Percentiles rank a stretch among this genome's conserved stretches.
Conservation (phyloP, 75 land plant genomes). For the Gnetum montanum region DNA sequence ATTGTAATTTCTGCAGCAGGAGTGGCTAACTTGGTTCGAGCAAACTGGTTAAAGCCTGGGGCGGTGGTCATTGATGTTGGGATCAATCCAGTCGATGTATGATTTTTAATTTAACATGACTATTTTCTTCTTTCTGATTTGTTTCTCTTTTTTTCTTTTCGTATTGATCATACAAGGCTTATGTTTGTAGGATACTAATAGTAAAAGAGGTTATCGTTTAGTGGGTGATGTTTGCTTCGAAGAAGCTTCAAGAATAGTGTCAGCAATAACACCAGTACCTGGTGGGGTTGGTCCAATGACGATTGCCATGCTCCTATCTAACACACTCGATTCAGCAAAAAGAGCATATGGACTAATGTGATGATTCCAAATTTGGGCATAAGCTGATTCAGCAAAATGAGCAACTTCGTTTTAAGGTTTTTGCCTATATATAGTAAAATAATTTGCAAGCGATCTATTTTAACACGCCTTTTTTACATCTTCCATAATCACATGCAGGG, state of each 20-base stretch:
- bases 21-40: slow-evolving; percentile 55
- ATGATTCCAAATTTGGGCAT: too few relatives aligned
- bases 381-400: too few relatives aligned
- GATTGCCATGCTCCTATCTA: slow-evolving; percentile 78
- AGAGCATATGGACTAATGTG: slow-evolving; percentile 33
- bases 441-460: too few relatives aligned
- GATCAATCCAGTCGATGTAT: slow-evolving; percentile 67
- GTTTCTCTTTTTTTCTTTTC: too few relatives aligned
- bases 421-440: too few relatives aligned
- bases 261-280: slow-evolving; percentile 82
- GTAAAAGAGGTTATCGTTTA: slow-evolving; percentile 60
- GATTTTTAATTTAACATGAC: not conserved
- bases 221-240: slow-evolving; percentile 82
- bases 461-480: too few relatives aligned
- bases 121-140: too few relatives aligned
- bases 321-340: slow-evolving; percentile 82
- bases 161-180: too few relatives aligned
- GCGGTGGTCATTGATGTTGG: slow-evolving; percentile 94
- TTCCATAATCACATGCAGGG: too few relatives aligned
- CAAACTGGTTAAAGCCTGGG: slow-evolving; percentile 80
- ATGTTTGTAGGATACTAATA: slow-evolving; percentile 40
- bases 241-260: slow-evolving; percentile 58
- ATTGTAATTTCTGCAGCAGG: slow-evolving; percentile 78
- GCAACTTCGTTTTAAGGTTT: too few relatives aligned
- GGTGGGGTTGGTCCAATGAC: slow-evolving; percentile 97